Percentiles rank a stretch among this genome's conserved stretches.
Conservation (phyloP, 2,329 filamentous ascomycete species). For the Aspergillus costaricaensis region DNA sequence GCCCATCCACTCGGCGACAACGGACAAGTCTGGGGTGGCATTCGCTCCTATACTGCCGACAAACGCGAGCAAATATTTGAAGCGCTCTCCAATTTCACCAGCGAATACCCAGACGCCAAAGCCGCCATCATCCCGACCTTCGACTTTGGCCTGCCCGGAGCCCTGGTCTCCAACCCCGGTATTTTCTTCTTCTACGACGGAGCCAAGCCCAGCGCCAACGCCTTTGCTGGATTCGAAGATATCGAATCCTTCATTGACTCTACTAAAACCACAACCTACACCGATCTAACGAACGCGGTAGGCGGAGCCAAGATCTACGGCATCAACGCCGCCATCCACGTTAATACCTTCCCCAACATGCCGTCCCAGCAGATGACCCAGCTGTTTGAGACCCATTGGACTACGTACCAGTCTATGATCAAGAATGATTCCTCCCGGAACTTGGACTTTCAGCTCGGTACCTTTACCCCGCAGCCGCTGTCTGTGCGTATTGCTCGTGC, state of each 20-base stretch:
- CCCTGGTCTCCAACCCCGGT: slow-evolving; percentile 9
- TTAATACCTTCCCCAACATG: slow-evolving; percentile 15
- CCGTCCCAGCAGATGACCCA: neutral
- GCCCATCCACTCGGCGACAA: slow-evolving; percentile 10
- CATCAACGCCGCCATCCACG: slow-evolving; percentile 11
- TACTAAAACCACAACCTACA: slow-evolving; percentile 8
- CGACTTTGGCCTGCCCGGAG: slow-evolving; percentile 9
- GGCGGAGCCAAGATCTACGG: slow-evolving; percentile 16
- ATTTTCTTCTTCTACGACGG: slow-evolving; percentile 19
- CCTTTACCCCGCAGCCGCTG: slow-evolving; percentile 12
- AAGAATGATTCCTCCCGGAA: slow-evolving; percentile 4
- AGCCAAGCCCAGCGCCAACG: neutral
- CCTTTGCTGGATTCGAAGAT: slow-evolving; percentile 12
- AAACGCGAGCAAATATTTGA: slow-evolving; percentile 10
- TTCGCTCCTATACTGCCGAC: slow-evolving; percentile 3
- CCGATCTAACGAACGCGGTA: slow-evolving; percentile 7
- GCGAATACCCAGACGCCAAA: slow-evolving; percentile 14
- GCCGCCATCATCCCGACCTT: slow-evolving; percentile 16
- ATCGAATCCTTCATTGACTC: slow-evolving; percentile 11
- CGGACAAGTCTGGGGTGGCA: slow-evolving; percentile 12
- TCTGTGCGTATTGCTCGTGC: slow-evolving; percentile 9
- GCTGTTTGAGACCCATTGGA: slow-evolving; percentile 10
- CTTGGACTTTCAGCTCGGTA: slow-evolving; percentile 10
- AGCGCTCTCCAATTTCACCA: slow-evolving; percentile 6
- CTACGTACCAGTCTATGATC: slow-evolving; percentile 9